Evolutionary conservation across 1,284 basidiomycete species (phyloP).

Genomic region (Earliella scabrosa): DNA sequence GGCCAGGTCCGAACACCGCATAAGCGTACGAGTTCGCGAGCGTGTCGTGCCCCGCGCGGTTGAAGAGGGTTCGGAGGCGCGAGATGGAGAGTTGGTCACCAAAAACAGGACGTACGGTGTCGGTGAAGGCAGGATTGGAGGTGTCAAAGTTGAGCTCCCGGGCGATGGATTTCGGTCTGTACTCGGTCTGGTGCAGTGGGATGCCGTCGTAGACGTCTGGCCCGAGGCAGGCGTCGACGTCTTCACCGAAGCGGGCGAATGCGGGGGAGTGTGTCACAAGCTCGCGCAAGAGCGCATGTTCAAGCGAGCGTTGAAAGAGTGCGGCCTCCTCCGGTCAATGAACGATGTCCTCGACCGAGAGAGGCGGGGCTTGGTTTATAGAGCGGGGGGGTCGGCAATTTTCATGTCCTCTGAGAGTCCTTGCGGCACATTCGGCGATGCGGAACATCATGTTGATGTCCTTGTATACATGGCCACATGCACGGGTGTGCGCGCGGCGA

Average conservation of each 20-base stretch:
- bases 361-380: no score
- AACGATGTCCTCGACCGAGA: no score
- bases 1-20: conserved; percentile 36
- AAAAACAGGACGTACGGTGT: conserved; percentile 28
- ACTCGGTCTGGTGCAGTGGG: conserved; percentile 34
- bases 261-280: conserved; percentile 34
- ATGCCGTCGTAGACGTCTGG: conserved; percentile 35
- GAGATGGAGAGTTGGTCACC: conserved; percentile 46
- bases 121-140: conserved; percentile 6
- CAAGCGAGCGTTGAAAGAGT: conserved; percentile 23
- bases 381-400: no score
- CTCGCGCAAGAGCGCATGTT: conserved; percentile 37
- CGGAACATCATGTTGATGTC: no score
- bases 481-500: conserved; percentile 19
- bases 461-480: conserved; percentile 29
- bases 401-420: no score
- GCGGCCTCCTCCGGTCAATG: no score
- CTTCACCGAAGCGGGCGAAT: conserved; percentile 31
- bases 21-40: conserved; percentile 32
- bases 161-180: no score
- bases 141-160: conserved; percentile 31
- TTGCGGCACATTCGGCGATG: no score
- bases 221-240: conserved; percentile 22
- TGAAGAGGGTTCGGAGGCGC: conserved; percentile 34
- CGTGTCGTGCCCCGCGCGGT: conserved; percentile 40